Evolutionary conservation across 352 stramenopile genomes (phyloP).

Genomic region (Thalassiosira exigua): DNA sequence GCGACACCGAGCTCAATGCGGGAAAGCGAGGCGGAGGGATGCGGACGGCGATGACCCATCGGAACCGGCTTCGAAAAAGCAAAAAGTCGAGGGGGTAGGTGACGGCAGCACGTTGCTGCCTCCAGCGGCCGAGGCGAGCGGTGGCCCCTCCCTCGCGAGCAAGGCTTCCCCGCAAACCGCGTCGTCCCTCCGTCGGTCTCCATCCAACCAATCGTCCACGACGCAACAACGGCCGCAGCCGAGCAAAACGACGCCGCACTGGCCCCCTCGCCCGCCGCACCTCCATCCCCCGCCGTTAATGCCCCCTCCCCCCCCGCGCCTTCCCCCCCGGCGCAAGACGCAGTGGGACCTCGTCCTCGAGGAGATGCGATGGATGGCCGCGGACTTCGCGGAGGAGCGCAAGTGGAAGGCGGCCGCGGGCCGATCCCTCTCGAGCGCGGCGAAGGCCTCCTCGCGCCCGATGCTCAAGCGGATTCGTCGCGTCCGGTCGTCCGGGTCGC

Average conservation of each 20-base stretch:
- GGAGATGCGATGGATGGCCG: slow-evolving; percentile 97
- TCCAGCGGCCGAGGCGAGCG: not conserved
- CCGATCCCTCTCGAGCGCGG: slow-evolving; percentile 20
- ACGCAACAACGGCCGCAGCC: too few species aligned
- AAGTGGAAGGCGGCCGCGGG: slow-evolving; percentile 91
- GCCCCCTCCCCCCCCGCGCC: slow-evolving; percentile 27
- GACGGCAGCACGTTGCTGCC: not conserved
- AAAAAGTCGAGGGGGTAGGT: not conserved
- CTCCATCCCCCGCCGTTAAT: not conserved
- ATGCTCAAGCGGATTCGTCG: not conserved
- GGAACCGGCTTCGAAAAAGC: not conserved
- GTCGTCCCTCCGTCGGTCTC: not conserved
- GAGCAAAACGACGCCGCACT: not conserved
- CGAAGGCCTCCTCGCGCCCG: not conserved
- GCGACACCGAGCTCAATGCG: not conserved
- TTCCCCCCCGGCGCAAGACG: slow-evolving; percentile 79
- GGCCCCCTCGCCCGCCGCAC: too few species aligned
- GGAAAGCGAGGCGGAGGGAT: not conserved
- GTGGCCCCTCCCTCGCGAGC: not conserved
- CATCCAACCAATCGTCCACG: not conserved
- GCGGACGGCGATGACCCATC: not conserved
- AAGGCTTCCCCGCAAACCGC: not conserved
- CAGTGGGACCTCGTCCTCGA: slow-evolving; percentile 95
- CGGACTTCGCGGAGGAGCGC: slow-evolving; percentile 95
- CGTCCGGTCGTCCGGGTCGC: not conserved